Percentiles rank a stretch among this genome's conserved stretches.
phyloP scores from a whole-genome alignment of 495 filamentous ascomycete genomes.

The Acidiella bohemica region DNA sequence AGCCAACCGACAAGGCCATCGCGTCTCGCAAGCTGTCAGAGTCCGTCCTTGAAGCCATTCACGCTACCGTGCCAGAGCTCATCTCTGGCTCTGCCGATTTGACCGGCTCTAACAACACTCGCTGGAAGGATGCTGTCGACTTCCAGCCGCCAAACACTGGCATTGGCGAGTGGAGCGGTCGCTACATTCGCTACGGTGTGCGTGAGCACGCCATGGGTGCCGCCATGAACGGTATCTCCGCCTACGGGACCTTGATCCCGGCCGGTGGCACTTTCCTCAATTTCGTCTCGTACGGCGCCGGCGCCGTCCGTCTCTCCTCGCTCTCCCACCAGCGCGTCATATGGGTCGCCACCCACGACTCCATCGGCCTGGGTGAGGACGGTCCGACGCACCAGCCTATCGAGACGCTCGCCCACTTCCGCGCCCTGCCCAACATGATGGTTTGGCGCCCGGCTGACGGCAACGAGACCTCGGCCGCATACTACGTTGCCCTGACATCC shows the following conservation, averaged over 20 bases:
- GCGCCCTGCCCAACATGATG: slow-evolving; percentile 98
- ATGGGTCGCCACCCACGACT: slow-evolving; percentile 98
- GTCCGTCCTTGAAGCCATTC: slow-evolving; percentile 77
- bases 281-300: slow-evolving; percentile 98
- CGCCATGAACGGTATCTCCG: slow-evolving; percentile 93
- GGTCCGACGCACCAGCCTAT: slow-evolving; percentile 98
- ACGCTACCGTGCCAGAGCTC: slow-evolving; percentile 73
- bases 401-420: slow-evolving; percentile 98
- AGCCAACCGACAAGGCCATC: slow-evolving; percentile 67
- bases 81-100: slow-evolving; percentile 93
- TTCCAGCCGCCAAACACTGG: slow-evolving; percentile 83
- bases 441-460: slow-evolving; percentile 98
- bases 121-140: slow-evolving; percentile 92
- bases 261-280: slow-evolving; percentile 96
- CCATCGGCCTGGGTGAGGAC: slow-evolving; percentile 97
- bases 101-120: slow-evolving; percentile 96
- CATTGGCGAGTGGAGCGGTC: slow-evolving; percentile 77
- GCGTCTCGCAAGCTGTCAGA: slow-evolving; percentile 95
- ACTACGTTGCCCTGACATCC: slow-evolving; percentile 86
- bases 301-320: slow-evolving; percentile 84
- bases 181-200: slow-evolving; percentile 94
- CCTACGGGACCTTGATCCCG: slow-evolving; percentile 90
- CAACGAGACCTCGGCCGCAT: slow-evolving; percentile 95
- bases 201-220: slow-evolving; percentile 96
- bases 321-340: slow-evolving; percentile 85